Evolutionary conservation across 768 basidiomycete species (phyloP), one percentile per base, ranked within the genome.

Genomic region (Flagelloscypha sp.): DNA sequence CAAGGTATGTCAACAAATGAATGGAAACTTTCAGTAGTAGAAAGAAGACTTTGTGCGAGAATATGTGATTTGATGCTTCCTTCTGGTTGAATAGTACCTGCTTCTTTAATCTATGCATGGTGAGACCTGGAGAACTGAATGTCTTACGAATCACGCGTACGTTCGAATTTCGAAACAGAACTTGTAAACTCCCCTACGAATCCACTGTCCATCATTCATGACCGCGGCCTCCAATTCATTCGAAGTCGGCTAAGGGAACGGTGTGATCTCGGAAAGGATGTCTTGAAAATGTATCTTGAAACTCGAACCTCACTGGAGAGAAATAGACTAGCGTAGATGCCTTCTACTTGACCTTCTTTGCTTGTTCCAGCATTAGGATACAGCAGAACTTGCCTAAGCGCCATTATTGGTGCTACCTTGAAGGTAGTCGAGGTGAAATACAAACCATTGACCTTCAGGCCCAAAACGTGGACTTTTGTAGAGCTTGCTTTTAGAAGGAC

Each of bases 131-230:
- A 33, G 11, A 16, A 17, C 32, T 44, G n/a, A n/a, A n/a, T n/a
- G n/a, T n/a, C n/a, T n/a, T n/a, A n/a, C 19, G 43, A 33, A 7
- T 17, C 15, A 18, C 16, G 19, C 52, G 45, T 45, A 79, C 84
- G 74, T 82, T 49, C 75, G 72, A 45, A 90, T 62, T 50, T 89
- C 87, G 46, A 92, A 89, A 41, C 71, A 76, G 54, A 90, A 92
- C 49, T 79, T 86, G 61, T 75, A 90, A n/a, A 81, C 59, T 1
- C 87, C 87, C 38, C 87, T 82, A 11, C 88, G 73, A n/a, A 71
- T 57, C 87, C 87, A 92, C 82, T 71, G 78, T 48, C 79, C 77
- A 30, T 73, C 65, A 31, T 66, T 65, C 19, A 79, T n/a, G n/a
- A n/a, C 55, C 2, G 79, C 71, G 10, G 56, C 66, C 38, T 86